A percentile compares a stretch with the other conserved stretches of the same genome.
These are phyloP conservation scores for Hemileia vastatrix DNA, from an alignment of 1,284 basidiomycete species.

Conservation along the genomic window DNA sequence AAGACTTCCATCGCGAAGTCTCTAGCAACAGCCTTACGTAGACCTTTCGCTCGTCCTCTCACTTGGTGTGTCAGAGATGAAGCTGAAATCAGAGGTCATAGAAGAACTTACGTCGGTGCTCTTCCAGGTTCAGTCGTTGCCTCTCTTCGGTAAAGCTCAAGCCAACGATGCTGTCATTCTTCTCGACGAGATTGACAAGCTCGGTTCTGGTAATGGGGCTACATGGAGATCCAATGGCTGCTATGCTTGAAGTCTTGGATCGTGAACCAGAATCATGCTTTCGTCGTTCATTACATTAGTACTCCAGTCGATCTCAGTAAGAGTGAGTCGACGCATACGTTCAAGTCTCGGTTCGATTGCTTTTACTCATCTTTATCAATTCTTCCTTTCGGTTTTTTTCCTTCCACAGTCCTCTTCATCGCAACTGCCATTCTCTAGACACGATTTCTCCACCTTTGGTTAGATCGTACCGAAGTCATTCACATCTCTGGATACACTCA, in stretches of 20 bases:
- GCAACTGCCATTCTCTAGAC: conserved; percentile 47
- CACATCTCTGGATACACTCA: conserved; percentile 47
- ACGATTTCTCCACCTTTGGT: conserved; percentile 46
- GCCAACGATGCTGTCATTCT: conserved; percentile 47
- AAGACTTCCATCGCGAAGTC: conserved; percentile 63
- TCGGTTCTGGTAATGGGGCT: conserved; percentile 41
- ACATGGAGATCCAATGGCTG: conserved; percentile 47
- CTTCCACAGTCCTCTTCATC: conserved; percentile 45
- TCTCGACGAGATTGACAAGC: conserved; percentile 48
- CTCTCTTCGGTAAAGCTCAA: conserved; percentile 42
- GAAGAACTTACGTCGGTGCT: conserved; percentile 39
- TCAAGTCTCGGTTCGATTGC: neutral
- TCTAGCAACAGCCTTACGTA: conserved; percentile 59
- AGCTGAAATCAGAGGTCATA: conserved; percentile 46
- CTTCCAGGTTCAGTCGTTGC: conserved; percentile 58
- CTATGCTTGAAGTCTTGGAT: conserved; percentile 47
- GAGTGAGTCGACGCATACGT: neutral
- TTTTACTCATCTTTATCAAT: neutral
- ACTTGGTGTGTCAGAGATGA: conserved; percentile 47
- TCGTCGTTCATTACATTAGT: conserved; percentile 48
- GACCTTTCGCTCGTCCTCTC: conserved; percentile 48
- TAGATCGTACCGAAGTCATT: conserved; percentile 47
- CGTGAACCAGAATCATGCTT: conserved; percentile 47
- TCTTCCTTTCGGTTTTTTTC: conserved; percentile 25
- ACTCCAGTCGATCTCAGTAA: conserved; percentile 36